Evolutionary conservation across 352 stramenopile genomes (phyloP).

Genomic region (Pythium phragmiticola): DNA sequence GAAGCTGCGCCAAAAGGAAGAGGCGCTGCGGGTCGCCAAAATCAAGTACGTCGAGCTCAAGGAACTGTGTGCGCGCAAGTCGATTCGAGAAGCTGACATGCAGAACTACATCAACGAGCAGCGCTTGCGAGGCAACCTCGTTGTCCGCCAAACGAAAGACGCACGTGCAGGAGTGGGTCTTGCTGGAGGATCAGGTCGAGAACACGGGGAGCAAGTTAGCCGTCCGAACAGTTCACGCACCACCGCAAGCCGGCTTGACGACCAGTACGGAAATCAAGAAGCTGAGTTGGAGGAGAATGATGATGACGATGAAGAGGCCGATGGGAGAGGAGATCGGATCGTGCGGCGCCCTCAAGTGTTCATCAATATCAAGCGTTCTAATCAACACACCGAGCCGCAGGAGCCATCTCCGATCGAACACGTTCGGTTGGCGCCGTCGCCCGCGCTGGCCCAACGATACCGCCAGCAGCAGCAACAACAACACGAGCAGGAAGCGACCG

Average conservation of each 20-base stretch:
- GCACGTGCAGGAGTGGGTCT: not conserved
- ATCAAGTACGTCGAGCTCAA: constrained; percentile 76
- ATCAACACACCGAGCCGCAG: constrained; percentile 21
- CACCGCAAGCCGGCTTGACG: too few relatives aligned
- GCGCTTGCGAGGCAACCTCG: constrained; percentile 63
- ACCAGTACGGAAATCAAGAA: constrained; percentile 1
- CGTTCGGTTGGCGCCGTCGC: constrained; percentile 47
- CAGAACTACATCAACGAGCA: constrained; percentile 86
- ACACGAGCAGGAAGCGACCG: not conserved
- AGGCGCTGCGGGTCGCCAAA: constrained; percentile 54
- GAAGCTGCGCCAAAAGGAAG: constrained; percentile 50
- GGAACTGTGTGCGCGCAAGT: constrained; percentile 73
- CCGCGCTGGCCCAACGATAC: constrained; percentile 43
- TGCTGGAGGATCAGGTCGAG: not conserved
- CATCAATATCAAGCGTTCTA: constrained; percentile 40
- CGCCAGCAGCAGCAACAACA: constrained; percentile 26
- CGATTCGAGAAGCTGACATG: constrained; percentile 67
- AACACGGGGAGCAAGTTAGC: constrained; percentile 5
- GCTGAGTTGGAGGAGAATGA: constrained; percentile 3
- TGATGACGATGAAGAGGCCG: constrained; percentile 23
- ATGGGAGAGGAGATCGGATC: constrained; percentile 29
- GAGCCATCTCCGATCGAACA: constrained; percentile 41
- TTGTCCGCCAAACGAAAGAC: constrained; percentile 40
- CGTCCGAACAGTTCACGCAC: not conserved
- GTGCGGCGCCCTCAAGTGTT: constrained; percentile 46